Evolutionary conservation across 805 yeast genomes (phyloP).

Genomic region (Candida ascalaphidarum): DNA sequence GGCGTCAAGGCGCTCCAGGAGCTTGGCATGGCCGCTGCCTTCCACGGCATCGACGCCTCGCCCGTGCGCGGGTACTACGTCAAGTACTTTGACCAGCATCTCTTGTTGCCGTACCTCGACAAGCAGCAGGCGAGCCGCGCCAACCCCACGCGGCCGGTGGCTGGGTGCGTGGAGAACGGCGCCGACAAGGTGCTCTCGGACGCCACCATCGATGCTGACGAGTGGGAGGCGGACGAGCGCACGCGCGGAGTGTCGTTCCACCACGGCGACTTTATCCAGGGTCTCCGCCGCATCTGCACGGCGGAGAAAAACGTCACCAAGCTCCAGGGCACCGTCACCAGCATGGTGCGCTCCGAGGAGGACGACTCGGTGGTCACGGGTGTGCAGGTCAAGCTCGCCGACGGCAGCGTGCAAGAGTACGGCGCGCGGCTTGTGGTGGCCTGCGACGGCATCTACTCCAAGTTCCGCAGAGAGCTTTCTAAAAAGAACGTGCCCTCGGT

Average conservation of each 20-base stretch:
- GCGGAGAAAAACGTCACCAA: conserved; percentile 67
- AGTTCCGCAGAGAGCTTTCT: conserved; percentile 70
- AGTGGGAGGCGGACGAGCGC: conserved; percentile 51
- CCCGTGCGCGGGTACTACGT: conserved; percentile 77
- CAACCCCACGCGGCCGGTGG: conserved; percentile 39
- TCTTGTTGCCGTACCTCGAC: conserved; percentile 64
- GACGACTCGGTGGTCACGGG: conserved; percentile 56
- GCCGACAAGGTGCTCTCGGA: conserved; percentile 47
- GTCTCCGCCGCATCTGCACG: conserved; percentile 64
- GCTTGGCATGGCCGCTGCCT: conserved; percentile 72
- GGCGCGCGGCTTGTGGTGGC: conserved; percentile 61
- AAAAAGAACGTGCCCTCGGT: conserved; percentile 55
- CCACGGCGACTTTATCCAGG: conserved; percentile 81
- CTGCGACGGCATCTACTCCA: conserved; percentile 93
- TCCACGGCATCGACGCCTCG: conserved; percentile 70
- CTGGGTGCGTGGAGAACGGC: conserved; percentile 46
- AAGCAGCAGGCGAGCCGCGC: conserved; percentile 38
- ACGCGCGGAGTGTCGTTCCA: conserved; percentile 81
- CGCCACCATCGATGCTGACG: conserved; percentile 36
- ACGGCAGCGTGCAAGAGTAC: conserved; percentile 24
- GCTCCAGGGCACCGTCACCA: conserved; percentile 77
- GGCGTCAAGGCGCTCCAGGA: conserved; percentile 82
- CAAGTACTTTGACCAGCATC: conserved; percentile 49
- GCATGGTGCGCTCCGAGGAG: conserved; percentile 45
- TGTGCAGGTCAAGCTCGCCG: conserved; percentile 49